Evolutionary conservation across 257 asterid species (phyloP).

Genomic region (Thymus quinquecostatus): DNA sequence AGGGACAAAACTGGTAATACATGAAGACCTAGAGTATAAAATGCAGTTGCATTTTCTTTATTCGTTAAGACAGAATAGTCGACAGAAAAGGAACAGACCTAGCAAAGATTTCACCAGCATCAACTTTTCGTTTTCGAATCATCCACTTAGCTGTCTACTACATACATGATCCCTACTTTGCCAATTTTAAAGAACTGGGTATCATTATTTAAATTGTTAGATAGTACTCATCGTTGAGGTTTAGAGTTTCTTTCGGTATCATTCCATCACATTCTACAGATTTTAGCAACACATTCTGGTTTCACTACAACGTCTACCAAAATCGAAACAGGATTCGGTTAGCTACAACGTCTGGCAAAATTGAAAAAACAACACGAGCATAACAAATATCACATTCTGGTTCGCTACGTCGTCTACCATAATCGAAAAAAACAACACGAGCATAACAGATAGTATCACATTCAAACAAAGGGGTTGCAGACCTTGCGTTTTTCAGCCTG

Average conservation of each 20-base stretch:
- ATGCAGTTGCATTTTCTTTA: neutral
- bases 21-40: neutral
- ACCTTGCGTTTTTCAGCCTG: conserved; percentile 92
- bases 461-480: conserved; percentile 4
- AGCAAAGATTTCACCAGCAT: neutral
- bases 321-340: too few relatives aligned
- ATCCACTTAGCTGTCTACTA: neutral
- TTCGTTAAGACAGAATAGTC: neutral
- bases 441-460: neutral
- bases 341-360: too few relatives aligned
- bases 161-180: too few relatives aligned
- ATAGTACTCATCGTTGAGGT: neutral
- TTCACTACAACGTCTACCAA: too few relatives aligned
- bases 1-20: neutral
- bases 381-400: neutral
- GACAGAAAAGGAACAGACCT: neutral
- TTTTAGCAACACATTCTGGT: too few relatives aligned
- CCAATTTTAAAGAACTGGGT: neutral
- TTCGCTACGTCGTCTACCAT: neutral
- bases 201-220: neutral
- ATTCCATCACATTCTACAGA: neutral
- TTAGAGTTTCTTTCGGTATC: neutral
- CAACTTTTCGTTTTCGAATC: conserved; percentile 5
- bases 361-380: too few relatives aligned
- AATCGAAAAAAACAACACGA: conserved; percentile 16